Base-by-base conservation (phyloP, 441 rosid genomes). In the Populus hybrid region DNA sequence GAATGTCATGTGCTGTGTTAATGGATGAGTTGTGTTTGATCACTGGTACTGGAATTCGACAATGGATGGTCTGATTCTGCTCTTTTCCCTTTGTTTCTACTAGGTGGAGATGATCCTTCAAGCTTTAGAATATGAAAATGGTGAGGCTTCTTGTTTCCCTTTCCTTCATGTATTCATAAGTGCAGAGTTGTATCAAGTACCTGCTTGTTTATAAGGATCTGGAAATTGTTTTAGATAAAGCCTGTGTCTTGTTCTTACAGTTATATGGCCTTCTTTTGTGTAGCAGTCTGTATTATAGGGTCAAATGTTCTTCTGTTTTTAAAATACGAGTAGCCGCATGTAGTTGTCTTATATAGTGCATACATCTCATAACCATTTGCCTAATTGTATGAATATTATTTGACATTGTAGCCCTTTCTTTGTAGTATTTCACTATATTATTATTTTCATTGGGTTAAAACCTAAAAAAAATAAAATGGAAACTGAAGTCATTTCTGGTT, bases 31-130 rank as follows among this genome's bases (percentile, higher is more conserved):
- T 70, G 5, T 23, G 2, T 64, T 23, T 53, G 50, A 21, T 16
- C 2, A 14, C 26, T 69, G 67, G 53, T 38, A 5, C 7, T 70
- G 7, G 23, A 70, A 65, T 9, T 65, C 1, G 69, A 14, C 34
- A 19, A 14, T 3, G 10, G 19, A n/a, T 26, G 5, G 19, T 61
- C 76, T 71, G 38, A 74, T 75, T 69, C 34, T 72, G n/a, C 9
- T 69, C 42, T 42, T 34, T 67, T 64, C 19, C 67, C 67, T 73
- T 28, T 57, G 19, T 64, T 79, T 70, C 19, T 67, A 11, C 83
- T 73, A 90, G 94, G 92, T 90, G 74, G 97, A 92, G 86, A 90
- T 92, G 94, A 90, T 92, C 83, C 94, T 92, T 81, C 97, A 92
- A 84, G 97, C 94, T 46, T 80, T 92, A 76, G 97, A 92, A 77